Evolutionary conservation across 164 flowering plant species (phyloP).

Genomic region (Dillenia suffruticosa): DNA sequence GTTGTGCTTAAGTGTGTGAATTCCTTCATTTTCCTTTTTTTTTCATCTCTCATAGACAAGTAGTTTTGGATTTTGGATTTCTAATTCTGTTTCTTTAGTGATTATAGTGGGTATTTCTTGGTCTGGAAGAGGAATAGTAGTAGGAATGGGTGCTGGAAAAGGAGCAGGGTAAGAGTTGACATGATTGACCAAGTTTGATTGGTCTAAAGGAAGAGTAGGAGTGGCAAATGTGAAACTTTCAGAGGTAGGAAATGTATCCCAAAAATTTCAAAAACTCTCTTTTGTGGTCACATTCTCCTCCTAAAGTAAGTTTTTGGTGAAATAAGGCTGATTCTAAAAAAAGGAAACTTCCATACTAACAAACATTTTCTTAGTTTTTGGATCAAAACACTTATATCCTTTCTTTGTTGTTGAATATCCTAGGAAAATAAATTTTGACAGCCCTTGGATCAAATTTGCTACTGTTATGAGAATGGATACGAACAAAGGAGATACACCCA

Average conservation of each 20-base stretch:
- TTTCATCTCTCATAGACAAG: too few relatives aligned
- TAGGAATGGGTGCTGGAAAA: background rate
- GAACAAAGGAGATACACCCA: background rate
- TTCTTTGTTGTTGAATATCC: background rate
- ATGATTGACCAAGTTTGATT: background rate
- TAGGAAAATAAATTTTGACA: background rate
- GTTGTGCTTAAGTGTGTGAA: background rate
- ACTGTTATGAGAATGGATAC: background rate
- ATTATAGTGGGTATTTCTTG: background rate
- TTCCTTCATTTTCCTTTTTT: background rate
- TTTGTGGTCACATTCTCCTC: too few relatives aligned
- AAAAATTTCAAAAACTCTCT: too few relatives aligned
- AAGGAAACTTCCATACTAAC: too few relatives aligned
- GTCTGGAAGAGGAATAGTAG: background rate
- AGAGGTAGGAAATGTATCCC: too few relatives aligned
- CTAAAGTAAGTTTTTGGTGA: too few relatives aligned
- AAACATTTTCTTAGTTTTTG: too few relatives aligned
- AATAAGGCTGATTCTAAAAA: too few relatives aligned
- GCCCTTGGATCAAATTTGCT: conserved; percentile 3
- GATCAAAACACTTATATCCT: too few relatives aligned
- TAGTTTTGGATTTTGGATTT: background rate
- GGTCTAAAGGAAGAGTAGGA: too few relatives aligned
- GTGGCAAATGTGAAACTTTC: too few relatives aligned
- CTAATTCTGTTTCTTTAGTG: background rate
- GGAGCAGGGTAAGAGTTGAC: background rate